phyloP scores from a whole-genome alignment of 2,329 filamentous ascomycete species.

The Annulohypoxylon truncatum region DNA sequence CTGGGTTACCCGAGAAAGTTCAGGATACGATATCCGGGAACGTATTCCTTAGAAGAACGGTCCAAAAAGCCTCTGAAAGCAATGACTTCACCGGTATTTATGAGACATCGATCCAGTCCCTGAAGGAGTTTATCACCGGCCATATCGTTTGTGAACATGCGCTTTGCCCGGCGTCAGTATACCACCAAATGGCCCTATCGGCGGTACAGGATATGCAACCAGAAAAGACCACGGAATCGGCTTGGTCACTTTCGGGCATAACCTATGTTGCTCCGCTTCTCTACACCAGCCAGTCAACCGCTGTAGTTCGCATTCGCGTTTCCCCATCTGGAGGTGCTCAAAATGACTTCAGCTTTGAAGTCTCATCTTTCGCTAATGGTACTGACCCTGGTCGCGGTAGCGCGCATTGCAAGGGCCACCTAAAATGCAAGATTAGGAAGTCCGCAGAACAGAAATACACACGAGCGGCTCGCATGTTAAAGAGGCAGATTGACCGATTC shows the following conservation, averaged over 20 bases:
- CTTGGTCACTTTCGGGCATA: constrained; percentile 13
- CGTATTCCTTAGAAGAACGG: not conserved
- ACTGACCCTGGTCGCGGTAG: not conserved
- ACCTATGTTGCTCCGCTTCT: constrained; percentile 1
- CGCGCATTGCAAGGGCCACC: not conserved
- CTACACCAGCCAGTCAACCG: not conserved
- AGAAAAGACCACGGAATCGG: not conserved
- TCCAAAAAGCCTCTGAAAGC: not conserved
- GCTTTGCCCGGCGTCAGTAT: constrained; percentile 32
- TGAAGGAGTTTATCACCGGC: not conserved
- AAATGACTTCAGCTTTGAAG: not conserved
- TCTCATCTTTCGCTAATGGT: not conserved
- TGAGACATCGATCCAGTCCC: not conserved
- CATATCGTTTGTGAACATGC: constrained; percentile 5
- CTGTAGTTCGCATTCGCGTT: not conserved
- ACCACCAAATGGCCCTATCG: constrained; percentile 7
- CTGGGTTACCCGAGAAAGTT: not conserved
- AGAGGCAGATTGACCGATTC: not conserved
- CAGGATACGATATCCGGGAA: not conserved
- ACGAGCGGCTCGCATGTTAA: not conserved
- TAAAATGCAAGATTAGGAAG: not conserved
- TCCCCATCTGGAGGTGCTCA: not conserved
- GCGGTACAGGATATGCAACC: constrained; percentile 17
- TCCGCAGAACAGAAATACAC: not conserved
- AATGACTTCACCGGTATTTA: not conserved